Percentiles rank a stretch among this genome's conserved stretches.
Evolutionary conservation across 2,329 filamentous ascomycete genomes (phyloP).

Genomic region (Nemania sp.): DNA sequence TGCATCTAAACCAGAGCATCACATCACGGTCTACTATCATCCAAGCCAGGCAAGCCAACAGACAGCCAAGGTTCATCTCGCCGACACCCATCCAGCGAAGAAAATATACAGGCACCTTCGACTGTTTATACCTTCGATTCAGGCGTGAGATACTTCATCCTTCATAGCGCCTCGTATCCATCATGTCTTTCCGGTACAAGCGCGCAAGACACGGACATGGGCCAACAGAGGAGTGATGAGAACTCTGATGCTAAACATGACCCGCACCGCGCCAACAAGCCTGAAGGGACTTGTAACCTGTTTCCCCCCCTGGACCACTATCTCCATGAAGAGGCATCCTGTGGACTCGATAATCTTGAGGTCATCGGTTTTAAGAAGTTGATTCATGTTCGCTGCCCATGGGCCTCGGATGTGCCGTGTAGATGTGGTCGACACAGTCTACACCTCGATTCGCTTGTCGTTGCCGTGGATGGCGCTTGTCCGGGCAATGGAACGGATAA

Average conservation of each 20-base stretch:
- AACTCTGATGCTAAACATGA: background rate
- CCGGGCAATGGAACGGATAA: conserved; percentile 14
- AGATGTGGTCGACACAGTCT: conserved; percentile 12
- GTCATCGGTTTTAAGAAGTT: background rate
- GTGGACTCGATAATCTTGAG: conserved; percentile 6
- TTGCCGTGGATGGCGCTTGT: conserved; percentile 24
- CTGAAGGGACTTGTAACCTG: background rate
- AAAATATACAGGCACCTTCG: too few species aligned
- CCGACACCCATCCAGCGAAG: too few species aligned
- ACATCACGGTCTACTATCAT: too few species aligned
- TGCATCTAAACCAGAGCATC: too few species aligned
- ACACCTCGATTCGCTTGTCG: conserved; percentile 24
- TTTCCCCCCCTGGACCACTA: background rate
- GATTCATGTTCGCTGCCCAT: conserved; percentile 10
- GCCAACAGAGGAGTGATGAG: background rate
- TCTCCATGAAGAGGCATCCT: background rate
- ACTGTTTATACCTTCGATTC: background rate
- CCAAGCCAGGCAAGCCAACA: too few species aligned
- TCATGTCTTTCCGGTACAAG: background rate
- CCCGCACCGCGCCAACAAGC: background rate
- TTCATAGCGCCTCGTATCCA: background rate
- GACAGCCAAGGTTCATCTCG: too few species aligned
- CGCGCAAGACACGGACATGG: background rate
- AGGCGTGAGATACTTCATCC: background rate
- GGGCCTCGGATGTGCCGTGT: conserved; percentile 3